Percentiles rank a stretch among this genome's conserved stretches.
Evolutionary conservation across 306 rosid genomes (phyloP).

Genomic region (Dryas drummondii): DNA sequence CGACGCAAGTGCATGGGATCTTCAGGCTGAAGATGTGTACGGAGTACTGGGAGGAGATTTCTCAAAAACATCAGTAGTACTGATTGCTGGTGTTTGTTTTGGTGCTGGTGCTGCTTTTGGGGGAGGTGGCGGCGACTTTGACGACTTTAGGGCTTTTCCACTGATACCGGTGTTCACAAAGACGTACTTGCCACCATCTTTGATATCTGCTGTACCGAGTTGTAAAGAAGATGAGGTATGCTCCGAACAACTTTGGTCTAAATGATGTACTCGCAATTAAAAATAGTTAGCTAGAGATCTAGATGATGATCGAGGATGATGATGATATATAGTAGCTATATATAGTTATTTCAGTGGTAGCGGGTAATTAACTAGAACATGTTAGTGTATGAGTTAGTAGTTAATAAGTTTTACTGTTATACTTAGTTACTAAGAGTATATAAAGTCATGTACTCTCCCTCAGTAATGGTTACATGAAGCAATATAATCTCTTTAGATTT

Average conservation of each 20-base stretch:
- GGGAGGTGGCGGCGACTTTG: conserved; percentile 14
- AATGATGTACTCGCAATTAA: background rate
- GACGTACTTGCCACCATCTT: background rate
- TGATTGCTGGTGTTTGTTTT: background rate
- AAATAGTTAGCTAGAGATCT: background rate
- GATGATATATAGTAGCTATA: too few species aligned
- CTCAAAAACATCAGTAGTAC: background rate
- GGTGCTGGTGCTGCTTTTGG: conserved; percentile 16
- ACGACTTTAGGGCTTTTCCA: background rate
- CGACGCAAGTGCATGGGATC: too few species aligned
- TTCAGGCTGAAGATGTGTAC: background rate
- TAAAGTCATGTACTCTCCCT: too few species aligned
- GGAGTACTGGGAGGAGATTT: background rate
- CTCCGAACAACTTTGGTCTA: background rate
- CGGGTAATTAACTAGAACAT: too few species aligned
- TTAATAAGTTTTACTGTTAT: too few species aligned
- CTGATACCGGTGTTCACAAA: background rate
- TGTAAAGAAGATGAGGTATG: background rate
- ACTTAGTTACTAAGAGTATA: too few species aligned
- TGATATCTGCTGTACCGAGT: background rate
- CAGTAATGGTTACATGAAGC: too few species aligned
- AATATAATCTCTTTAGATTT: too few species aligned
- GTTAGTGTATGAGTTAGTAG: too few species aligned
- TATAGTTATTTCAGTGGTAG: too few species aligned
- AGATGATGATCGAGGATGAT: too few species aligned